phyloP scores from a whole-genome alignment of 441 rosid genomes.

The Macaranga tanarius region DNA sequence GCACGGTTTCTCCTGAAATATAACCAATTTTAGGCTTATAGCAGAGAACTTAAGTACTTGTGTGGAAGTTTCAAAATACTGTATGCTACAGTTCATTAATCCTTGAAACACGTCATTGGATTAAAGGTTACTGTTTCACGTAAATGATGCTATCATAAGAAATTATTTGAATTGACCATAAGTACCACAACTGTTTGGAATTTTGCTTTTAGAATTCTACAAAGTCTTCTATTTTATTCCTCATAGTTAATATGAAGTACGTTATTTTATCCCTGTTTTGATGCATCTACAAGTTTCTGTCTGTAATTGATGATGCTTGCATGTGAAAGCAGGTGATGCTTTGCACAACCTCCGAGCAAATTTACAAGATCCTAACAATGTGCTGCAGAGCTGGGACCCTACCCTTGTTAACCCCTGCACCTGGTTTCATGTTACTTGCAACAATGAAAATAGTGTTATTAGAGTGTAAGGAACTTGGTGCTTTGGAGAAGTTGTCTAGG shows the following conservation, averaged over 20 bases:
- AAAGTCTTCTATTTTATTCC: background rate
- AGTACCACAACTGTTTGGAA: background rate
- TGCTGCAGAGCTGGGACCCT: slow-evolving; percentile 98
- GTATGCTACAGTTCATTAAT: background rate
- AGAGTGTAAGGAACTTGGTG: slow-evolving; percentile 64
- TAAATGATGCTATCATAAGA: background rate
- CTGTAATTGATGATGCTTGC: slow-evolving; percentile 4
- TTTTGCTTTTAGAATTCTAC: background rate
- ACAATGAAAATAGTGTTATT: slow-evolving; percentile 90
- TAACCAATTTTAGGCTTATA: background rate
- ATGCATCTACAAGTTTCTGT: background rate
- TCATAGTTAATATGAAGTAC: background rate
- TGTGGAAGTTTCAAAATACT: background rate
- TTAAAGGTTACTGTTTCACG: background rate
- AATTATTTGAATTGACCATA: background rate
- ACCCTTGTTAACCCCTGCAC: slow-evolving; percentile 98
- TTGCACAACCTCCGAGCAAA: slow-evolving; percentile 68
- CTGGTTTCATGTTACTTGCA: slow-evolving; percentile 98
- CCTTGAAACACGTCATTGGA: background rate
- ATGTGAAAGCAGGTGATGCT: slow-evolving; percentile 74
- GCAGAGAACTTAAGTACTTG: background rate
- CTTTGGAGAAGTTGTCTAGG: background rate
- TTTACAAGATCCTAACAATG: slow-evolving; percentile 80
- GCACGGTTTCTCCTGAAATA: background rate
- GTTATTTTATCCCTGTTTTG: background rate